Base-by-base conservation (phyloP, 78 protist species). In the Acrasis kona region DNA sequence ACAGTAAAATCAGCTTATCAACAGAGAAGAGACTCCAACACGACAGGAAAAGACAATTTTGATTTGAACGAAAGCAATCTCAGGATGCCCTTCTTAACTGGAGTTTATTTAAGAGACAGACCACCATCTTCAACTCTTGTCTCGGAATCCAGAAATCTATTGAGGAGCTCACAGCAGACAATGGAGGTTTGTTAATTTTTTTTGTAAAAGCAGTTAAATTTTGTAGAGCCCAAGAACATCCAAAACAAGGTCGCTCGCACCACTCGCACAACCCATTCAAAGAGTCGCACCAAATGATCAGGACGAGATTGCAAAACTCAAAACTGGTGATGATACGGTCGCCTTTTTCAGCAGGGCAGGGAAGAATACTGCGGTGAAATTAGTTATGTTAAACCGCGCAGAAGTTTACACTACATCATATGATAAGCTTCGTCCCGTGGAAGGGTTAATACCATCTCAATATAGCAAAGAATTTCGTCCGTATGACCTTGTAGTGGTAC, bases 401-500 rank as follows among this genome's bases (percentile, higher is more conserved):
- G n/a, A n/a, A n/a, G n/a, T n/a, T n/a, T n/a, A n/a, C n/a, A n/a
- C n/a, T n/a, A n/a, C n/a, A n/a, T n/a, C n/a, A n/a, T n/a, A n/a
- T n/a, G n/a, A n/a, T n/a, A n/a, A n/a, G n/a, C n/a, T n/a, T n/a
- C n/a, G n/a, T n/a, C n/a, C n/a, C n/a, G n/a, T n/a, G n/a, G n/a
- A n/a, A n/a, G n/a, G n/a, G n/a, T n/a, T n/a, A n/a, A n/a, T n/a
- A n/a, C n/a, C n/a, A n/a, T n/a, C 76, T 2, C 29, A 4, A 27
- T 30, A 1, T 0, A 57, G 72, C n/a, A 34, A 39, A 7, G 27
- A 32, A 29, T 81, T 70, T 82, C 40, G 78, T 10, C 91, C 91
- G 1, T 87, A 87, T 40, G 84, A 78, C 29, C 79, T 87, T 8
- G 12, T 8, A 3, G 84, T 79, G 19, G 87, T 82, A 39, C 10